A percentile compares a stretch with the other conserved stretches of the same genome.
These are phyloP conservation scores for Petunia hybrid DNA, from an alignment of 305 asterid species.

Conservation along the genomic window DNA sequence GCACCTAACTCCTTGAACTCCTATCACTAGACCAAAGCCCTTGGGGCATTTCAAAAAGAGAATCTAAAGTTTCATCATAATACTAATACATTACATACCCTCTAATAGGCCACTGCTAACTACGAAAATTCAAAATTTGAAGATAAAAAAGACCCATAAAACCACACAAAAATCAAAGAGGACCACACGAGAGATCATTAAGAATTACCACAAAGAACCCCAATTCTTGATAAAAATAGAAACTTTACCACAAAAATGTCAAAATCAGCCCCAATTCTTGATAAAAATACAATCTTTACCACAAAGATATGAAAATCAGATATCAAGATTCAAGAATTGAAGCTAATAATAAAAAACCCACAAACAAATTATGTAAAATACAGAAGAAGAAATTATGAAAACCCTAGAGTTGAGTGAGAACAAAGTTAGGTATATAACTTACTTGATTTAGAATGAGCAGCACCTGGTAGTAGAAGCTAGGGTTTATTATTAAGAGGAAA, in stretches of 20 bases:
- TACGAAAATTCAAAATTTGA: neutral
- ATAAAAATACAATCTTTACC: neutral
- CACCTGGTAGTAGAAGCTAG: conserved; percentile 22
- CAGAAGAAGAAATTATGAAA: conserved; percentile 3
- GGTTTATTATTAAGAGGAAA: neutral
- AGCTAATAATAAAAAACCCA: conserved; percentile 30
- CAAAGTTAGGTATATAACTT: conserved; percentile 48
- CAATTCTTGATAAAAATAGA: neutral
- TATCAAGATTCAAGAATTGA: conserved; percentile 40
- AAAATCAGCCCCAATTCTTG: conserved; percentile 18
- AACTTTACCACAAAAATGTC: neutral
- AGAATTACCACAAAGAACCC: neutral
- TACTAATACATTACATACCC: neutral
- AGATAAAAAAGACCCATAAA: conserved; percentile 4
- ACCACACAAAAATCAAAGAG: conserved; percentile 16
- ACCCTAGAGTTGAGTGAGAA: conserved; percentile 57
- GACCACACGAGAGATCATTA: neutral
- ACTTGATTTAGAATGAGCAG: conserved; percentile 50
- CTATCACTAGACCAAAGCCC: neutral
- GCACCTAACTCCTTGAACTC: too few relatives aligned
- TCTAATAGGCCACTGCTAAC: neutral
- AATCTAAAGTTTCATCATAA: neutral
- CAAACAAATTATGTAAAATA: conserved; percentile 21
- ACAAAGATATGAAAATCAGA: conserved; percentile 15
- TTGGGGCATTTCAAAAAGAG: neutral